phyloP scores from a whole-genome alignment of 2,329 filamentous ascomycete genomes.

The Pseudopithomyces chartarum region DNA sequence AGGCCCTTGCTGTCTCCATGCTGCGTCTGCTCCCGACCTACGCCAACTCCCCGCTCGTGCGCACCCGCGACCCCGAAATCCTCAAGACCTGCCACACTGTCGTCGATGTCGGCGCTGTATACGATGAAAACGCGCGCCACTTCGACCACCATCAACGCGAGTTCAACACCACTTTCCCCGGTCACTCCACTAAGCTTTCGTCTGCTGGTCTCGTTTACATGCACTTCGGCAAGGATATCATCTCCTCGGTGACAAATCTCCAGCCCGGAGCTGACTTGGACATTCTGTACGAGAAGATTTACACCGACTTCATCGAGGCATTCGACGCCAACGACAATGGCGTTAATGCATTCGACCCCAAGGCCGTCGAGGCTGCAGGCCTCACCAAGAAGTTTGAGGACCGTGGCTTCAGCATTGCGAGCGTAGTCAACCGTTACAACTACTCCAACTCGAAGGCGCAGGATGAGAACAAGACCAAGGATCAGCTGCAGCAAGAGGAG shows the following conservation, averaged over 20 bases:
- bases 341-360: constrained; percentile 79
- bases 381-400: constrained; percentile 83
- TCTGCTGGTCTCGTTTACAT: constrained; percentile 94
- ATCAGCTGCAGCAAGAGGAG: constrained; percentile 69
- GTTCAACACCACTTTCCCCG: constrained; percentile 85
- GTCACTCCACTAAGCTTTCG: constrained; percentile 83
- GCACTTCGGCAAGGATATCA: constrained; percentile 88
- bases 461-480: constrained; percentile 37
- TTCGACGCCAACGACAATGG: constrained; percentile 98
- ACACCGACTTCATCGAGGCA: constrained; percentile 91
- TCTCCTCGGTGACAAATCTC: constrained; percentile 68
- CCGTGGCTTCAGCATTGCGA: constrained; percentile 81
- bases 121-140: constrained; percentile 75
- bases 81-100: constrained; percentile 89
- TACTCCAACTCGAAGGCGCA: constrained; percentile 61
- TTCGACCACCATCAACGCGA: constrained; percentile 98
- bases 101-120: constrained; percentile 96
- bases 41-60: constrained; percentile 72
- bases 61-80: constrained; percentile 81
- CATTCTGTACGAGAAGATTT: constrained; percentile 84
- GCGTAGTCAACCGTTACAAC: constrained; percentile 86
- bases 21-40: constrained; percentile 88
- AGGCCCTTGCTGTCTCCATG: constrained; percentile 95
- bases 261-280: constrained; percentile 68
- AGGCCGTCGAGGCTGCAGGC: constrained; percentile 69